Percentiles rank a stretch among this genome's conserved stretches.
Evolutionary conservation across 2,329 filamentous ascomycete species (phyloP).

Genomic region (Fusarium hostae): DNA sequence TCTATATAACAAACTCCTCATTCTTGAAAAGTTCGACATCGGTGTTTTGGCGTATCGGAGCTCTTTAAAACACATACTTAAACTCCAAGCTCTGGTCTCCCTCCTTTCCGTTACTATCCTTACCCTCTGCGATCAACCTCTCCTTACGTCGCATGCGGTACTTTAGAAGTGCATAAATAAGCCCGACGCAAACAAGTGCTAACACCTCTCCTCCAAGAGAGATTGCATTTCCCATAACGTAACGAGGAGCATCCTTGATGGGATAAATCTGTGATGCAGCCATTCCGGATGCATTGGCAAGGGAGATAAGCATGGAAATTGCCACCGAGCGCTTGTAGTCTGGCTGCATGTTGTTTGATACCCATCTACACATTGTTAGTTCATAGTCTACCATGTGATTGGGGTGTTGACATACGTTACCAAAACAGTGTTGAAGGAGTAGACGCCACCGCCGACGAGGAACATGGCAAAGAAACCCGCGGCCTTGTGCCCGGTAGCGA

Average conservation of each 20-base stretch:
- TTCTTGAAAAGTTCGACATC: accelerated
- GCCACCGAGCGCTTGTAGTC: conserved; percentile 60
- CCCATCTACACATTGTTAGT: conserved; percentile 54
- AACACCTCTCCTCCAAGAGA: conserved; percentile 44
- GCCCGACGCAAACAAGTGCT: conserved; percentile 41
- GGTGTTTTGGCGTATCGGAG: accelerated
- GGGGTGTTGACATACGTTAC: conserved; percentile 22
- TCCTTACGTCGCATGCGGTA: conserved; percentile 46
- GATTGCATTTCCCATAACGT: conserved; percentile 46
- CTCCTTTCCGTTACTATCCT: conserved; percentile 32
- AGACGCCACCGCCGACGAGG: conserved; percentile 30
- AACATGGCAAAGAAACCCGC: conserved; percentile 44
- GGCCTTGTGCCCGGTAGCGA: conserved; percentile 42
- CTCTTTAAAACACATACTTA: conserved; percentile 43
- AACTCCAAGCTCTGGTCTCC: conserved; percentile 30
- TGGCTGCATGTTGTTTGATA: conserved; percentile 59
- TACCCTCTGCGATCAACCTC: conserved; percentile 36
- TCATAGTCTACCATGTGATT: accelerated
- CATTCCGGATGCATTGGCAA: conserved; percentile 61
- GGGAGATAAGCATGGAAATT: conserved; percentile 58
- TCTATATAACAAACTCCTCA: accelerated
- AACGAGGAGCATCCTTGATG: conserved; percentile 36
- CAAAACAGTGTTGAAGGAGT: conserved; percentile 24
- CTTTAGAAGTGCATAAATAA: conserved; percentile 43
- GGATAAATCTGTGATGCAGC: conserved; percentile 59